phyloP scores from a whole-genome alignment of 192 early-diverging fungal genomes.

The Pecoramyces ruminantium region DNA sequence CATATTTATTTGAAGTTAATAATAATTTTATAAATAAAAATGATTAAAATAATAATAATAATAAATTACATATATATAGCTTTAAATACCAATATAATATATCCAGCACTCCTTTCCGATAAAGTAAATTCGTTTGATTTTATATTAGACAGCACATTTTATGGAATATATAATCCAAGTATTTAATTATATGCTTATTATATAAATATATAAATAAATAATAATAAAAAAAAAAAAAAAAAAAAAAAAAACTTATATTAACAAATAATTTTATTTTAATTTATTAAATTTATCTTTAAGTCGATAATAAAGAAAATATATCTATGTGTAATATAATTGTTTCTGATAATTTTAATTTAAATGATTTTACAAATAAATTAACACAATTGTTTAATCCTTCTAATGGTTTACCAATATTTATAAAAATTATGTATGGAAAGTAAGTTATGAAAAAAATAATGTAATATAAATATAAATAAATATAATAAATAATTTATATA shows the following conservation, averaged over 20 bases:
- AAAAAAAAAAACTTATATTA: too few species aligned
- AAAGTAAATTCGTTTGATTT: neutral
- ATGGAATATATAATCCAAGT: neutral
- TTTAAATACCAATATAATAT: neutral
- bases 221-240: too few species aligned
- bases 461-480: too few species aligned
- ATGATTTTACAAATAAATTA: neutral
- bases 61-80: too few species aligned
- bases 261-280: too few species aligned
- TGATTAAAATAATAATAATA: neutral
- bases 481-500: too few species aligned
- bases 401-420: neutral
- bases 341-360: neutral
- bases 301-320: neutral
- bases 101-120: neutral
- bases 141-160: neutral
- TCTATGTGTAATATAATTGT: neutral
- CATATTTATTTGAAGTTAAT: too few species aligned
- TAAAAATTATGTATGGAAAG: neutral
- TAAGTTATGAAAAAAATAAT: neutral
- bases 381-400: neutral
- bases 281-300: neutral
- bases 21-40: too few species aligned
- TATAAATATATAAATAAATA: too few species aligned
- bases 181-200: neutral